Evolutionary conservation across 768 basidiomycete genomes (phyloP), one percentile per base, ranked within the genome.

Genomic region (Leccinellum albellum): DNA sequence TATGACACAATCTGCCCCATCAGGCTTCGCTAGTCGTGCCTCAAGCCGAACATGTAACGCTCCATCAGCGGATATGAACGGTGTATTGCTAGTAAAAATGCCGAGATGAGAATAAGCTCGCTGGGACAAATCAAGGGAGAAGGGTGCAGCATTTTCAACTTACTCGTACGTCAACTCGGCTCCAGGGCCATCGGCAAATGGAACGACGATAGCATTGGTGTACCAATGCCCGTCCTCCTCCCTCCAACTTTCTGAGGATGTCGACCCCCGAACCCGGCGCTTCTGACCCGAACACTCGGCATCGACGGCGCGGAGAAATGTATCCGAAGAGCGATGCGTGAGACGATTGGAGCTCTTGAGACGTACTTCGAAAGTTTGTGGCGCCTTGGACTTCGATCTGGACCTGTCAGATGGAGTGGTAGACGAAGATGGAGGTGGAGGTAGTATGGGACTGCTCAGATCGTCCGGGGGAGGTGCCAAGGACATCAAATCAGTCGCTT

Each of bases 151-250:
- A 42, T n/a, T 20, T 7, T 3, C 24, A 2, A 75, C 84, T 68
- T 54, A 86, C 84, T 77, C 75, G 53, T 82, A 82, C 51, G 81
- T 78, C 6, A 86, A 63, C 53, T 80, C 79, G 1, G 73, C 66
- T 2, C 83, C 69, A 68, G 67, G 49, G 62, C 58, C 59, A 61
- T 79, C 28, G 74, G 76, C 75, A 21, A 84, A 69, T 0, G 75
- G 65, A 1, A 76, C 74, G 4, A 75, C 61, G 31, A 85, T 75
- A 13, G 66, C 66, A 6, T 57, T 62, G 24, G 64, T 58, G 33
- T 59, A 70, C 0, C 8, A 46, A 9, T 17, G 51, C 0, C 47
- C 50, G 10, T n/a, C 49, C 3, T 45, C 49, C 47, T 53, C 64
- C 15, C n/a, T 48, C 68, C 60, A 70, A 1, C 17, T 29, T 0